Percentiles rank a stretch among this genome's conserved stretches.
Evolutionary conservation across 805 yeast genomes (phyloP).

Genomic region (Myxozyma lipomycoides): DNA sequence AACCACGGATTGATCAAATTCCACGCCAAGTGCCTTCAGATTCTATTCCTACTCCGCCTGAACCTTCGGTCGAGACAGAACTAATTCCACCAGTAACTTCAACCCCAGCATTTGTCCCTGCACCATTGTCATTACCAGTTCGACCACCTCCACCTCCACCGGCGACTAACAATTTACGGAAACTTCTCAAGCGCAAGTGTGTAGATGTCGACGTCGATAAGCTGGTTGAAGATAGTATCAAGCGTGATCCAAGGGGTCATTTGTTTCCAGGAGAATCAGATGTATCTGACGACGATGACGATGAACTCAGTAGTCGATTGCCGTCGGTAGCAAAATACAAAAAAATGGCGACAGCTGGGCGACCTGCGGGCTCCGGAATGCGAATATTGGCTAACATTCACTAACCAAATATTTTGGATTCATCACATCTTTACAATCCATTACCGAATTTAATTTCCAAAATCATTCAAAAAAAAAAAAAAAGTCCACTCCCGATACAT

Average conservation of each 20-base stretch:
- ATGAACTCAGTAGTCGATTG: constrained; percentile 9
- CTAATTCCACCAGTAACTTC: neutral
- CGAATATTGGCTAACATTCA: constrained; percentile 21
- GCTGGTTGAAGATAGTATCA: constrained; percentile 25
- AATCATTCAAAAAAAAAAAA: no score
- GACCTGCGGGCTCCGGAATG: constrained; percentile 16
- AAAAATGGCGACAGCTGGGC: constrained; percentile 6
- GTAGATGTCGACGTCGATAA: constrained; percentile 20
- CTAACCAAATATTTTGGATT: constrained; percentile 1
- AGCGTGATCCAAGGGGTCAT: constrained; percentile 28
- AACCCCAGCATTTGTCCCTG: neutral
- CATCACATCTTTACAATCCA: neutral
- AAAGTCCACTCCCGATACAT: no score
- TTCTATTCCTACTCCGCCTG: neutral
- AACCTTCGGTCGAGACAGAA: neutral
- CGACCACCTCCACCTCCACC: constrained; percentile 8
- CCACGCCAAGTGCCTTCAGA: constrained; percentile 17
- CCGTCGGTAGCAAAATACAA: constrained; percentile 24
- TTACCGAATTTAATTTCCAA: neutral
- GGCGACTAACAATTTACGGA: constrained; percentile 15
- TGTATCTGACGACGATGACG: constrained; percentile 19
- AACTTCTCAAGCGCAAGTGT: constrained; percentile 21
- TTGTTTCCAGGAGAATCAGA: constrained; percentile 31
- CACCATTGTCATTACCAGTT: neutral
- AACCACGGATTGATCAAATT: constrained; percentile 15